phyloP scores from a whole-genome alignment of 495 filamentous ascomycete genomes.

The Pseudomonodictys pantanalensis region DNA sequence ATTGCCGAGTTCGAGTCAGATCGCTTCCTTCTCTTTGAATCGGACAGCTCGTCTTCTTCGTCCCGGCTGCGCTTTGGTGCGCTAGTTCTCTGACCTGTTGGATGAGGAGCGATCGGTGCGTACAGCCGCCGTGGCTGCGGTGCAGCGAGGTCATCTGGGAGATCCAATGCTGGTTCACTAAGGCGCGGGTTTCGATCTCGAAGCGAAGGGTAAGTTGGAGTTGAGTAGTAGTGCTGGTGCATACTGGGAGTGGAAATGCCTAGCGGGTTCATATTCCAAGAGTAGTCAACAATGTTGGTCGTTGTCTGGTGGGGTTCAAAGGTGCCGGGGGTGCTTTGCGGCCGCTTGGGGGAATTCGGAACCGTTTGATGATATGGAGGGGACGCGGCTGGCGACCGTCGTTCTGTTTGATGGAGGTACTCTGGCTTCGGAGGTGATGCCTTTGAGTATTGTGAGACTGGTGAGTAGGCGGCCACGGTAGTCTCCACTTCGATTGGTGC shows the following conservation, averaged over 20 bases:
- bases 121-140: constrained; percentile 40
- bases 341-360: constrained; percentile 27
- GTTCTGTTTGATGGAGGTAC: constrained; percentile 4
- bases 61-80: constrained; percentile 33
- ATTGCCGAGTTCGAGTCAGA: constrained; percentile 34
- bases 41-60: constrained; percentile 34
- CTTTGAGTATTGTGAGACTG: constrained; percentile 22
- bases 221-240: constrained; percentile 31
- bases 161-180: constrained; percentile 25
- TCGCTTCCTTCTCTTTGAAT: constrained; percentile 35
- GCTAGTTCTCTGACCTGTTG: constrained; percentile 25
- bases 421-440: constrained; percentile 11
- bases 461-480: constrained; percentile 24
- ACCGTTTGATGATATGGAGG: constrained; percentile 25
- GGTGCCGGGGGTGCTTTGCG: constrained; percentile 42
- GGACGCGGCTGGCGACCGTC: constrained; percentile 1
- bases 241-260: constrained; percentile 37
- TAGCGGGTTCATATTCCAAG: constrained; percentile 39
- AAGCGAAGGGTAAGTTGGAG: constrained; percentile 18
- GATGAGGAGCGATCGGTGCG: constrained; percentile 38
- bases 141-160: constrained; percentile 31
- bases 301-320: constrained; percentile 35
- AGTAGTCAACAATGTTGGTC: constrained; percentile 25
- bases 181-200: constrained; percentile 29
- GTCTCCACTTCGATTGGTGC: constrained; percentile 7